Evolutionary conservation across 805 yeast species (phyloP).

Genomic region (Saccharomycopsis javanensis): DNA sequence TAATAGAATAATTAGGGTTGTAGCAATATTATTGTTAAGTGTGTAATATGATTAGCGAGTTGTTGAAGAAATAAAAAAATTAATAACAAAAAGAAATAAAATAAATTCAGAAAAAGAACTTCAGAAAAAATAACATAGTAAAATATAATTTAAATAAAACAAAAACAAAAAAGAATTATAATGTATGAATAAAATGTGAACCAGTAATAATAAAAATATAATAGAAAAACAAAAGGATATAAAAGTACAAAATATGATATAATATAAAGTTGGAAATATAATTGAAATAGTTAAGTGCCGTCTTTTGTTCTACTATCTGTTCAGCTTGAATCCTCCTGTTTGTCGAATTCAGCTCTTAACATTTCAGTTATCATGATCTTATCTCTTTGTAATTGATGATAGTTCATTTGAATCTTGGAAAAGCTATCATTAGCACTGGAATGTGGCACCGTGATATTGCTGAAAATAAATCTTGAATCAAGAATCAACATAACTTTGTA

Average conservation of each 20-base stretch:
- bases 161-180: background rate
- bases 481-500: background rate
- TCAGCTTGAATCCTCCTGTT: background rate
- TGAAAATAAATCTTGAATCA: background rate
- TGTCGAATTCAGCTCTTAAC: background rate
- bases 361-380: background rate
- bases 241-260: background rate
- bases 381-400: background rate
- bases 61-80: too few relatives aligned
- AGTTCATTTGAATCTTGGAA: background rate
- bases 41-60: too few relatives aligned
- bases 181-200: background rate
- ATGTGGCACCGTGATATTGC: background rate
- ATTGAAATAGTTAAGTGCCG: background rate
- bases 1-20: too few relatives aligned
- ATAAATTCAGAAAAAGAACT: too few relatives aligned
- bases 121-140: background rate
- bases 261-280: background rate
- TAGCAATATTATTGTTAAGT: too few relatives aligned
- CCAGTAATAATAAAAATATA: background rate
- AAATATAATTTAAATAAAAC: background rate
- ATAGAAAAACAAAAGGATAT: background rate
- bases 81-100: too few relatives aligned
- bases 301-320: background rate
- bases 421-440: background rate